Conservation (phyloP, 192 early-diverging fungal genomes). For the Powellomyces hirtus region DNA sequence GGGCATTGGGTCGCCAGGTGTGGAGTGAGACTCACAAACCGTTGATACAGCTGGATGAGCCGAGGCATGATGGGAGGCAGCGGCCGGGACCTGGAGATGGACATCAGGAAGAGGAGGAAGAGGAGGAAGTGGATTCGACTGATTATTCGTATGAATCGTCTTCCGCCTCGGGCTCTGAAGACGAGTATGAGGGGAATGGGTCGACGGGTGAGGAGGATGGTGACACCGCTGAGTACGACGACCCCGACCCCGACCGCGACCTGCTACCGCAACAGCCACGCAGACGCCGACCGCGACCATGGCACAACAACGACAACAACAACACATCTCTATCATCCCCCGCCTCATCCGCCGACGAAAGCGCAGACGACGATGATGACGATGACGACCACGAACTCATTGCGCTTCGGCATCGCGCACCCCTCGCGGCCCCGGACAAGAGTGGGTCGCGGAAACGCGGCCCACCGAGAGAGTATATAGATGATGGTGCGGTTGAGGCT, state of each 20-base stretch:
- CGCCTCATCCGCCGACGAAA: not conserved
- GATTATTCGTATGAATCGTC: not conserved
- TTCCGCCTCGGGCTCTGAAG: not conserved
- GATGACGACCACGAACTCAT: not conserved
- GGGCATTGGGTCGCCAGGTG: not conserved
- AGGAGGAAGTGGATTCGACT: not conserved
- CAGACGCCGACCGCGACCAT: too few species aligned
- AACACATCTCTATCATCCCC: not conserved
- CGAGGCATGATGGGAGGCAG: too few species aligned
- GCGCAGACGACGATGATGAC: too few species aligned
- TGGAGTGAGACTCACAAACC: not conserved
- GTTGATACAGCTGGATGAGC: constrained; percentile 3
- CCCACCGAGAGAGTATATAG: constrained; percentile 6
- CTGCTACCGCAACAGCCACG: too few species aligned
- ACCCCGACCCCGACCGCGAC: too few species aligned
- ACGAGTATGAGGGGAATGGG: not conserved
- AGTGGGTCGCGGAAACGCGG: not conserved
- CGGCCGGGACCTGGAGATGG: not conserved
- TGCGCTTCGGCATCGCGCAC: not conserved
- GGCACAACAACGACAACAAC: too few species aligned
- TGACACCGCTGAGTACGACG: not conserved
- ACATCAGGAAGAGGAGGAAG: not conserved
- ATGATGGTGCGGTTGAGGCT: constrained; percentile 17
- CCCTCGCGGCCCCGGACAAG: not conserved
- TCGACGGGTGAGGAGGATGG: not conserved